Evolutionary conservation across 2,329 filamentous ascomycete species (phyloP).

Genomic region (Calonectria multiphialidica): DNA sequence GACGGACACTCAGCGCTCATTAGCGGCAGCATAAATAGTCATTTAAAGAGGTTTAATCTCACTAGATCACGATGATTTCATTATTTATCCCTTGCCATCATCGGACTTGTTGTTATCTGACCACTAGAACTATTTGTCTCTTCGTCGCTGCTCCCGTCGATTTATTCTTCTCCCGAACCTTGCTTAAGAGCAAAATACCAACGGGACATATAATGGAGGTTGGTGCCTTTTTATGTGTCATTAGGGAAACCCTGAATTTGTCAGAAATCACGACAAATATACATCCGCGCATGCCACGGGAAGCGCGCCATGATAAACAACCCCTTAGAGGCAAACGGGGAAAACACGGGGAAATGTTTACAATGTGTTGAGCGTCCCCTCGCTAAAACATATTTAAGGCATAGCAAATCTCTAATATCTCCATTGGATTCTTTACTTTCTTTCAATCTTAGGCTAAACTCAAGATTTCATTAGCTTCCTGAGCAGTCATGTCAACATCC

Average conservation of each 20-base stretch:
- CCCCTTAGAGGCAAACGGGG: no score
- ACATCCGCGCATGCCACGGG: neutral
- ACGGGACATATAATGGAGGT: no score
- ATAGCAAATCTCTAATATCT: neutral
- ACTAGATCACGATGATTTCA: neutral
- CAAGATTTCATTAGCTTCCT: no score
- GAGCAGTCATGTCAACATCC: neutral
- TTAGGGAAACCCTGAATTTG: neutral
- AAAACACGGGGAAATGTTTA: neutral
- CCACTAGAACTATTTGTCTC: neutral
- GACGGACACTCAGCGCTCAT: neutral
- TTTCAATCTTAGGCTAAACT: no score
- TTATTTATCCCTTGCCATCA: neutral
- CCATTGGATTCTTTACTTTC: neutral
- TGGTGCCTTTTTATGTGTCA: neutral
- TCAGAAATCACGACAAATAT: neutral
- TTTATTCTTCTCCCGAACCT: no score
- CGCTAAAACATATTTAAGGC: neutral
- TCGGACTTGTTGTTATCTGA: neutral
- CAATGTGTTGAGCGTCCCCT: neutral
- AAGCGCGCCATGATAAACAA: neutral
- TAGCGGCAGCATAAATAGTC: neutral
- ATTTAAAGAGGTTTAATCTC: neutral
- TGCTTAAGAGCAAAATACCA: no score
- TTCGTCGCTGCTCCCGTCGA: no score